Percentiles rank a stretch among this genome's conserved stretches.
Conservation (phyloP, 2,329 filamentous ascomycete species). For the Juglanconis sp. region DNA sequence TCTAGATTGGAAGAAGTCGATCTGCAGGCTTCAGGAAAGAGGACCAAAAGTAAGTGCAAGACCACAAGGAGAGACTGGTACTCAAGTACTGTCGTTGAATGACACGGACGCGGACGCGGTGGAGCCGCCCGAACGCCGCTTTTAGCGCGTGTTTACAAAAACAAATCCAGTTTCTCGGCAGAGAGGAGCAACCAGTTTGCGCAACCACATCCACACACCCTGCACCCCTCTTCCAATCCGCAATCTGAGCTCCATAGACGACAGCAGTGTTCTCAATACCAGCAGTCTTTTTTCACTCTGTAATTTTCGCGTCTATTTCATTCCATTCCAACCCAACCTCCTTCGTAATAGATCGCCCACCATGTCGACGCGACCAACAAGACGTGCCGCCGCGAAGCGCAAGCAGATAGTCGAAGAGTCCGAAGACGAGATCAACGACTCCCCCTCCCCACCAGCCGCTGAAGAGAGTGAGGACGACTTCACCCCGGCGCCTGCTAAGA, state of each 20-base stretch:
- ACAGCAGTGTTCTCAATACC: neutral
- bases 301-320: too few species aligned
- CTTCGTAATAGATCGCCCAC: slow-evolving; percentile 19
- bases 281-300: neutral
- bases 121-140: neutral
- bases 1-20: too few species aligned
- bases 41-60: too few species aligned
- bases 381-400: slow-evolving; percentile 57
- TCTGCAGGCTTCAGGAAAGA: too few species aligned
- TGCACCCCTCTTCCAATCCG: neutral
- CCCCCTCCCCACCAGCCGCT: slow-evolving; percentile 37
- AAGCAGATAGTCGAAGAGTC: slow-evolving; percentile 76
- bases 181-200: slow-evolving; percentile 16
- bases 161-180: slow-evolving; percentile 6
- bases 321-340: too few species aligned
- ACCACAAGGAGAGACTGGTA: too few species aligned
- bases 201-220: neutral
- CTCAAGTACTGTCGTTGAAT: too few species aligned
- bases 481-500: slow-evolving; percentile 65
- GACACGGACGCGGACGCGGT: neutral
- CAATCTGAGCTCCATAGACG: neutral
- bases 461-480: slow-evolving; percentile 74
- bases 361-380: slow-evolving; percentile 41
- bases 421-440: slow-evolving; percentile 67
- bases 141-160: slow-evolving; percentile 19